phyloP scores from a whole-genome alignment of 2,329 filamentous ascomycete genomes.

The Aspergillus felis region DNA sequence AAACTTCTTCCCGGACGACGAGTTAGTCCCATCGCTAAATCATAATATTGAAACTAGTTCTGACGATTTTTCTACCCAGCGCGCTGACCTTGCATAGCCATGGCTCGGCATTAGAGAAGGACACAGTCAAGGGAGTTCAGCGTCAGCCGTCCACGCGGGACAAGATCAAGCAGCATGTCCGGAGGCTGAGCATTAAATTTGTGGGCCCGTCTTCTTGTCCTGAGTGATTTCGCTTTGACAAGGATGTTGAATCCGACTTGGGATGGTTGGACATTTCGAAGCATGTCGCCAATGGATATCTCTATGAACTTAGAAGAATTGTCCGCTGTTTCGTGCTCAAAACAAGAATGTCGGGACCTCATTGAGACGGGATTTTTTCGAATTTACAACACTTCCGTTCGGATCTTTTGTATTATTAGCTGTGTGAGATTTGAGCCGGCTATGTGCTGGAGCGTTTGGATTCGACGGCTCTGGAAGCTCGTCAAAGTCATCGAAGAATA shows the following conservation, averaged over 20 bases:
- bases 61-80: constrained; percentile 26
- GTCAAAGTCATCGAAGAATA: constrained; percentile 38
- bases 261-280: background rate
- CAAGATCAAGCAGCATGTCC: constrained; percentile 27
- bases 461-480: constrained; percentile 30
- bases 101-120: constrained; percentile 26
- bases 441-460: constrained; percentile 18
- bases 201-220: constrained; percentile 16
- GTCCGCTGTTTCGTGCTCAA: constrained; percentile 18
- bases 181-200: constrained; percentile 26
- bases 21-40: constrained; percentile 27
- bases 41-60: constrained; percentile 14
- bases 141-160: constrained; percentile 26
- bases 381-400: constrained; percentile 18
- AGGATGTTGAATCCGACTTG: background rate
- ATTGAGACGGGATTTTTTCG: constrained; percentile 37
- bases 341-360: constrained; percentile 44
- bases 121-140: constrained; percentile 21
- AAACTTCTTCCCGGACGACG: constrained; percentile 37
- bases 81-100: constrained; percentile 33
- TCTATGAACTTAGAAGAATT: background rate
- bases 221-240: constrained; percentile 1
- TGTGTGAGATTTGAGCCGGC: constrained; percentile 13
- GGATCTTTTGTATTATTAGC: constrained; percentile 7
- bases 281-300: constrained; percentile 2